Evolutionary conservation across 2,329 filamentous ascomycete species (phyloP).

Genomic region (Aspergillus latus): DNA sequence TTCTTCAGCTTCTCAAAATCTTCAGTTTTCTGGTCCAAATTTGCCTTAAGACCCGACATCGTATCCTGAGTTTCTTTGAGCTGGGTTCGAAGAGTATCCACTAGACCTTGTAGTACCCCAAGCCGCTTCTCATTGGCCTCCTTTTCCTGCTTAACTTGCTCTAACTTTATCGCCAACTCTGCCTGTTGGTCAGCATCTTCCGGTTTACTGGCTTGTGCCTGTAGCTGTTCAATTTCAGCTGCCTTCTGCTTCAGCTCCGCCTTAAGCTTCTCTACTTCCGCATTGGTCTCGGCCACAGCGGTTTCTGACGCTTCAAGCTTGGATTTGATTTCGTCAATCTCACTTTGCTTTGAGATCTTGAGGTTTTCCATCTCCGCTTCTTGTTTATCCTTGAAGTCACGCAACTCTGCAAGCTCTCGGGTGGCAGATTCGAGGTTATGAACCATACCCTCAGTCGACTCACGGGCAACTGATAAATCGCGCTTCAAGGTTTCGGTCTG

Average conservation of each 20-base stretch:
- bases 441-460: constrained; percentile 67
- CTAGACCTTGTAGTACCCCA: constrained; percentile 54
- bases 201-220: constrained; percentile 28
- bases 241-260: constrained; percentile 43
- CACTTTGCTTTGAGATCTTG: constrained; percentile 42
- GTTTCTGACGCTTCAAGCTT: constrained; percentile 36
- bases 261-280: constrained; percentile 36
- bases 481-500: constrained; percentile 68
- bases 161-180: constrained; percentile 33
- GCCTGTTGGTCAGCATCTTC: constrained; percentile 23
- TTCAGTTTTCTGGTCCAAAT: constrained; percentile 42
- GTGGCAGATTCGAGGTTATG: constrained; percentile 66
- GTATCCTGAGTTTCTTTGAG: constrained; percentile 54
- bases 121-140: constrained; percentile 53
- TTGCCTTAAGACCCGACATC: constrained; percentile 46
- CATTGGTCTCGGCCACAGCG: constrained; percentile 29
- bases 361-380: constrained; percentile 49
- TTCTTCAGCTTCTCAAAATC: constrained; percentile 34
- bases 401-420: constrained; percentile 59
- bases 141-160: constrained; percentile 38
- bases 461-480: constrained; percentile 69
- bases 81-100: constrained; percentile 55
- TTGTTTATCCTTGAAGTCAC: constrained; percentile 53
- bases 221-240: constrained; percentile 40
- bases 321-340: constrained; percentile 43